phyloP scores from a whole-genome alignment of 345 rosid genomes.

The Gossypium australe region DNA sequence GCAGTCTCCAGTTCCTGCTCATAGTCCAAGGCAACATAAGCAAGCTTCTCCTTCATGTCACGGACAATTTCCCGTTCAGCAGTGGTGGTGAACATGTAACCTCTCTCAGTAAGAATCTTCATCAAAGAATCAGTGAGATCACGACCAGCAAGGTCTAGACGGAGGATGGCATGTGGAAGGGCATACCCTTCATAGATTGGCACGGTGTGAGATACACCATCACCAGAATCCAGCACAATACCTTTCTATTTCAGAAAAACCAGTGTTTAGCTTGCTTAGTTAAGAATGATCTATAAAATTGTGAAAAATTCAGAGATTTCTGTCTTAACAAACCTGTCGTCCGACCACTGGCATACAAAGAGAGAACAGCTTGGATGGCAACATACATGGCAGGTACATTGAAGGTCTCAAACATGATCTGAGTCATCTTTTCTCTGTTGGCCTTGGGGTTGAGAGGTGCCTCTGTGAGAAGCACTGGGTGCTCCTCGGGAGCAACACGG shows the following conservation, averaged over 20 bases:
- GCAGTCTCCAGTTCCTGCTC: constrained; percentile 63
- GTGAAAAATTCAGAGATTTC: background rate
- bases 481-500: constrained; percentile 45
- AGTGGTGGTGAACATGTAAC: constrained; percentile 60
- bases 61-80: constrained; percentile 88
- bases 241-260: background rate
- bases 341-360: constrained; percentile 22
- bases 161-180: constrained; percentile 23
- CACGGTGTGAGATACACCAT: constrained; percentile 23
- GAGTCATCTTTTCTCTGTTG: constrained; percentile 55
- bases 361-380: constrained; percentile 78
- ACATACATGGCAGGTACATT: constrained; percentile 95
- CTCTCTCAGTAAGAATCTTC: constrained; percentile 39
- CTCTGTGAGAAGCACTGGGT: constrained; percentile 41
- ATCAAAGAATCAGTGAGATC: constrained; percentile 37
- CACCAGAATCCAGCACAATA: constrained; percentile 22
- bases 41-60: constrained; percentile 78
- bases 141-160: constrained; percentile 35
- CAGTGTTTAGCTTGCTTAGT: background rate
- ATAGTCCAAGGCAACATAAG: constrained; percentile 53
- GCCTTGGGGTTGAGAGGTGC: constrained; percentile 34
- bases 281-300: background rate
- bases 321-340: constrained; percentile 11
- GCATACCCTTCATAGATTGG: constrained; percentile 23
- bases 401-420: constrained; percentile 91